These are phyloP conservation scores for Lizonia empirigonia DNA, from an alignment of 2,329 filamentous ascomycete species.

Conservation along the genomic window DNA sequence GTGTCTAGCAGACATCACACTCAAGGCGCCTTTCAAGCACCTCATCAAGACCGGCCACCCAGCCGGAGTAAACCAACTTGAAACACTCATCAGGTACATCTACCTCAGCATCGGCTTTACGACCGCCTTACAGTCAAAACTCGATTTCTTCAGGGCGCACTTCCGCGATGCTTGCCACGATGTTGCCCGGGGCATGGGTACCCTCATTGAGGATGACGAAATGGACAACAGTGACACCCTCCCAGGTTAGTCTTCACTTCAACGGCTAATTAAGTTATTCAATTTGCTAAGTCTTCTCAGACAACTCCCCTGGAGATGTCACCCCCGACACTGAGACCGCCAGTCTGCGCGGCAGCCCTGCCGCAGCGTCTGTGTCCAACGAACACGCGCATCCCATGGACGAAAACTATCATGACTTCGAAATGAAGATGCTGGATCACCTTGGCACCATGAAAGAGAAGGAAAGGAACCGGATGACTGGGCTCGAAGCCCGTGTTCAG, in stretches of 20 bases:
- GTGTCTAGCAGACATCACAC: neutral
- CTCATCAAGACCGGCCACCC: neutral
- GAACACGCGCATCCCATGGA: neutral
- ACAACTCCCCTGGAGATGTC: neutral
- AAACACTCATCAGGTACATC: neutral
- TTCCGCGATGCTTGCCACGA: constrained; percentile 5
- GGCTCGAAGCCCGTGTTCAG: neutral
- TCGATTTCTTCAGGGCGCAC: constrained; percentile 3
- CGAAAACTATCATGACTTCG: constrained; percentile 9
- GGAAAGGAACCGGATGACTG: neutral
- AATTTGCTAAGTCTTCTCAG: no score
- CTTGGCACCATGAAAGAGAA: neutral
- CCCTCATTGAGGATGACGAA: neutral
- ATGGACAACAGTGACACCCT: neutral
- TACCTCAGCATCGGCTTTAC: neutral
- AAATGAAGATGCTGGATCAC: neutral
- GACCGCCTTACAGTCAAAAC: neutral
- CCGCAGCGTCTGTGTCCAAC: neutral
- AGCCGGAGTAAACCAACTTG: neutral
- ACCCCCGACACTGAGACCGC: neutral
- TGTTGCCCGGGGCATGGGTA: neutral
- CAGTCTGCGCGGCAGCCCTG: neutral
- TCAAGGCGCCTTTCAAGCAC: neutral
- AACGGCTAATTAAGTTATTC: no score
- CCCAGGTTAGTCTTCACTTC: neutral